These are phyloP conservation scores for Pyrenochaeta sp. DNA, from an alignment of 2,329 filamentous ascomycete genomes.

Conservation along the genomic window DNA sequence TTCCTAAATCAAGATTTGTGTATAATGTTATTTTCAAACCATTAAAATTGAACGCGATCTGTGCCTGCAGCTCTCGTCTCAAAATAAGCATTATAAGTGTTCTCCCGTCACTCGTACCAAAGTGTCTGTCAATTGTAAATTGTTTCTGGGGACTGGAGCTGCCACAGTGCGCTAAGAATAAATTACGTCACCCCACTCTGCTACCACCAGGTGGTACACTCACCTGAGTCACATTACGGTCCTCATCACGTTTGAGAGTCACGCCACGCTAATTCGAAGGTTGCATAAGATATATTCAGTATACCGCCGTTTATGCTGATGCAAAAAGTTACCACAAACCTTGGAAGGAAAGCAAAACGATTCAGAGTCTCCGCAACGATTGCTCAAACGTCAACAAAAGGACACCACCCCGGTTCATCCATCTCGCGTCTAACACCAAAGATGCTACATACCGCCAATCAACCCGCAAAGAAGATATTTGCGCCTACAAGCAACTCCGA, in stretches of 20 bases:
- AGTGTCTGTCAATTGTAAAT: background rate
- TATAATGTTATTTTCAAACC: background rate
- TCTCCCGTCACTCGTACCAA: background rate
- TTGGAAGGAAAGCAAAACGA: background rate
- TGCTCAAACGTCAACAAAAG: background rate
- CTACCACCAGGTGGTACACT: slow-evolving; percentile 14
- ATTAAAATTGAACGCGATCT: background rate
- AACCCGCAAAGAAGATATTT: slow-evolving; percentile 58
- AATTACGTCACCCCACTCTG: slow-evolving; percentile 38
- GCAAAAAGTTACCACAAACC: background rate
- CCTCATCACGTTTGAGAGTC: background rate
- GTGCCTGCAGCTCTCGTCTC: background rate
- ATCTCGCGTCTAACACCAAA: slow-evolving; percentile 6
- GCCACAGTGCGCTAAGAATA: background rate
- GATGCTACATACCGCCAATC: slow-evolving; percentile 38
- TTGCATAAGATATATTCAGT: background rate
- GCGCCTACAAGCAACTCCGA: slow-evolving; percentile 66
- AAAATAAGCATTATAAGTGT: background rate
- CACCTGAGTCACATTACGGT: slow-evolving; percentile 20
- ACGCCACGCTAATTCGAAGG: background rate
- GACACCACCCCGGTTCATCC: background rate
- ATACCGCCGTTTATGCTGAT: slow-evolving; percentile 7
- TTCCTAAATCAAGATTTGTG: background rate
- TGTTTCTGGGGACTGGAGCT: too few species aligned
- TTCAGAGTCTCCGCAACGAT: background rate